Evolutionary conservation across 331 rosid species (phyloP), one percentile per base, ranked within the genome.

Genomic region (Quercus tomentella): DNA sequence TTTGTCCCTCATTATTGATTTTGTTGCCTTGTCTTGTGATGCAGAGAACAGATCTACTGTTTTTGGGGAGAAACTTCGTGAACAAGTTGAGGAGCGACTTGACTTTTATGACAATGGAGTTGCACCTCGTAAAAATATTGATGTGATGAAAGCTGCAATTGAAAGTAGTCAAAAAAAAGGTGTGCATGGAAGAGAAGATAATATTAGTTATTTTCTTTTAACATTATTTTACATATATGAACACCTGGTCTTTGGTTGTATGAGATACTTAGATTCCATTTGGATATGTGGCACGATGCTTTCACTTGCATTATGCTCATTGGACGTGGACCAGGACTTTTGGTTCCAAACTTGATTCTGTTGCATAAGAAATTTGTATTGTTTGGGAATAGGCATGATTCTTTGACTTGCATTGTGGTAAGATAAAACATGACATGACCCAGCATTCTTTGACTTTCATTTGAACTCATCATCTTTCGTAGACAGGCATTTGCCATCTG

Each of bases 51-150:
- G 90, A 18, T 65, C 90, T 21, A 85, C 94, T 60, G 84, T 86
- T 72, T 95, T 90, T 76, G 97, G 99, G 10, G 92, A 89, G 85
- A 91, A 90, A 88, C 97, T 95, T 4, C 93, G 92, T 1, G 96
- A 91, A 79, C 97, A 95, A 87, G 97, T 95, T 73, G 99, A 95
- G 87, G 99, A 95, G 87, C 94, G 97, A 57, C 99, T 95, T 18
- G 97, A 95, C 89, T 95, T 93, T 67, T 95, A 93, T 57, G 97
- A 95, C 87, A 93, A 93, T 90, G 99, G 97, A 74, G 89, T 91
- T 84, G 97, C 99, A 54, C 99, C 99, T 72, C 92, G 97, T 52
- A 95, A 95, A 84, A 95, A 95, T 79, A 76, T 95, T 15, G 97
- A 93, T 83, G 99, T 95, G 73, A 95, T 95, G 99, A 93, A 93